phyloP scores from a whole-genome alignment of 257 asterid species.

The Nicotiana knightiana region DNA sequence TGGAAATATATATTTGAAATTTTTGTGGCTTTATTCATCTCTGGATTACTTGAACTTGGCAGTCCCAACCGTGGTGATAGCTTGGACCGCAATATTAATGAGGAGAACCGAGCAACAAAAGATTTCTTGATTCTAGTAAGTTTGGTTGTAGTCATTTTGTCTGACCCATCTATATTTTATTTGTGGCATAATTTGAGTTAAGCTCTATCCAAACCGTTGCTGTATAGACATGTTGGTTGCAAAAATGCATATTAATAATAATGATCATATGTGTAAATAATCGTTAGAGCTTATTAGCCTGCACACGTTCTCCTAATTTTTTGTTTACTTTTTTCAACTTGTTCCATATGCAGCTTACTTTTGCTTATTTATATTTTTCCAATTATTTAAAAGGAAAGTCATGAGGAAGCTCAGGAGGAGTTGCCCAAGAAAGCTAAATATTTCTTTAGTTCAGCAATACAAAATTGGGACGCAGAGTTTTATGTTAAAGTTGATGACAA shows the following conservation, averaged over 20 bases:
- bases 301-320: neutral
- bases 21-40: neutral
- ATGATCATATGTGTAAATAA: neutral
- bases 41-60: constrained; percentile 30
- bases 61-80: constrained; percentile 93
- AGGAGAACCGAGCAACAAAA: constrained; percentile 52
- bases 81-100: constrained; percentile 84
- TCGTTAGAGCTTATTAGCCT: neutral
- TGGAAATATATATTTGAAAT: constrained; percentile 5
- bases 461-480: constrained; percentile 90
- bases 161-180: neutral
- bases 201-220: neutral
- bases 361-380: constrained; percentile 7
- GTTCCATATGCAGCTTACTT: constrained; percentile 6
- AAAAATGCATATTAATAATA: neutral
- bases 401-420: constrained; percentile 93
- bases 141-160: constrained; percentile 4
- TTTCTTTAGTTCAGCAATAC: constrained; percentile 84
- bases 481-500: constrained; percentile 76
- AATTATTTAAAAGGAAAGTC: constrained; percentile 48
- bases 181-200: neutral
- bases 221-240: neutral
- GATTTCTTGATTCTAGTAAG: constrained; percentile 90
- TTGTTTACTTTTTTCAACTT: neutral
- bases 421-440: constrained; percentile 71